These are phyloP conservation scores for Ceratobasidium theobromae DNA, from an alignment of 1,284 basidiomycete genomes.

Conservation along the genomic window DNA sequence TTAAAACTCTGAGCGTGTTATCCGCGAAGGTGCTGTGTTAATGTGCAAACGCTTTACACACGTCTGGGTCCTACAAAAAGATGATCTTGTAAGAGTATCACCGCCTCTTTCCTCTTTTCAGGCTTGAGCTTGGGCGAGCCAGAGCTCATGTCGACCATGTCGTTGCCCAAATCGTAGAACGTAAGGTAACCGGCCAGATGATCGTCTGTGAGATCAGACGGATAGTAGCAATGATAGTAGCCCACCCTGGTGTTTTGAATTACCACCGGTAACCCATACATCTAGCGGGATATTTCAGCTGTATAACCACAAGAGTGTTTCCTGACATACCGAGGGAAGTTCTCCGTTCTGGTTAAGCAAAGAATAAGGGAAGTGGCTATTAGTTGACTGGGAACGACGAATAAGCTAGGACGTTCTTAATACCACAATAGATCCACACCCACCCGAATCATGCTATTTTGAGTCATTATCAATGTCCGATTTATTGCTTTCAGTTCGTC, in stretches of 20 bases:
- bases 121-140: background rate
- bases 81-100: background rate
- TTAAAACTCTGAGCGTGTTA: no score
- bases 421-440: background rate
- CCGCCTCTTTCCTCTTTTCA: background rate
- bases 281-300: background rate
- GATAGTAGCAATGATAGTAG: background rate
- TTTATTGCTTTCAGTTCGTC: background rate
- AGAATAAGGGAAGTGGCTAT: no score
- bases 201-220: background rate
- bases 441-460: background rate
- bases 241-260: background rate
- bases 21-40: no score
- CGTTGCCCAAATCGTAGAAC: background rate
- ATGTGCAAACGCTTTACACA: no score
- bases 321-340: background rate
- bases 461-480: background rate
- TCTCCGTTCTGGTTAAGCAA: background rate
- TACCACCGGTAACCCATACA: background rate
- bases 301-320: no score
- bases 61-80: no score
- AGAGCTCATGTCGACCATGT: background rate
- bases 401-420: background rate
- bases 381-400: background rate
- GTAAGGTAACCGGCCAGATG: background rate